phyloP scores from a whole-genome alignment of 495 filamentous ascomycete species.

The Talaromyces liani region DNA sequence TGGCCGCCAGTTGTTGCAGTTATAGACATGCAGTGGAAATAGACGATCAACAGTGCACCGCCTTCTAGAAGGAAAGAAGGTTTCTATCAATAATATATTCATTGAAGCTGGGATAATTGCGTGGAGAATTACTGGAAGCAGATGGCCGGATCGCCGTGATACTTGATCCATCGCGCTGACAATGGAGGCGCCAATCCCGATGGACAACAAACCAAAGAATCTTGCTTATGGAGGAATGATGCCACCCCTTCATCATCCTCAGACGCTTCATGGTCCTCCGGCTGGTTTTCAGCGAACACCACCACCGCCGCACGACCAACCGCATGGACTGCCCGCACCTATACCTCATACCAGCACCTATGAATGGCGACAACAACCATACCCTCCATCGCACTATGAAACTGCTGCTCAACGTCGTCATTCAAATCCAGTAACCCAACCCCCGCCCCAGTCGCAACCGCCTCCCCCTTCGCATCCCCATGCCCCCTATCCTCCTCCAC shows the following conservation, averaged over 20 bases:
- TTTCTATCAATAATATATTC: background rate
- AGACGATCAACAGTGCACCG: background rate
- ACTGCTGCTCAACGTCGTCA: slow-evolving; percentile 26
- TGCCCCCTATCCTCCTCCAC: slow-evolving; percentile 6
- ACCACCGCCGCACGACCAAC: slow-evolving; percentile 20
- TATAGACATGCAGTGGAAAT: background rate
- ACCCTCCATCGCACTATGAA: slow-evolving; percentile 24
- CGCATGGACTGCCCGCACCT: slow-evolving; percentile 14
- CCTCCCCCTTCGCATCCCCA: slow-evolving; percentile 17
- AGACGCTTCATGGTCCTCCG: slow-evolving; percentile 11
- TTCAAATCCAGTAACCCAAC: slow-evolving; percentile 14
- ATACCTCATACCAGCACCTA: slow-evolving; percentile 15
- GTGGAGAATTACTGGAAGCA: background rate
- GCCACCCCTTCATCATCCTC: slow-evolving; percentile 1
- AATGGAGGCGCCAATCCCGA: slow-evolving; percentile 9
- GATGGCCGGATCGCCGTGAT: slow-evolving; percentile 7
- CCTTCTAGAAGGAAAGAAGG: background rate
- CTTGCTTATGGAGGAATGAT: slow-evolving; percentile 1
- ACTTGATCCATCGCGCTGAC: slow-evolving; percentile 6
- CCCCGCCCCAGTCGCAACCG: slow-evolving; percentile 15
- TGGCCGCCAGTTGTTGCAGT: background rate
- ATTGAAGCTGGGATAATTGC: background rate
- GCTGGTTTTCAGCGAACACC: slow-evolving; percentile 26
- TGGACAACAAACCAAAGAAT: slow-evolving; percentile 9
- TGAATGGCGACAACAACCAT: slow-evolving; percentile 26